Conservation (phyloP, 2,329 filamentous ascomycete species). For the Verticillium dahliae region DNA sequence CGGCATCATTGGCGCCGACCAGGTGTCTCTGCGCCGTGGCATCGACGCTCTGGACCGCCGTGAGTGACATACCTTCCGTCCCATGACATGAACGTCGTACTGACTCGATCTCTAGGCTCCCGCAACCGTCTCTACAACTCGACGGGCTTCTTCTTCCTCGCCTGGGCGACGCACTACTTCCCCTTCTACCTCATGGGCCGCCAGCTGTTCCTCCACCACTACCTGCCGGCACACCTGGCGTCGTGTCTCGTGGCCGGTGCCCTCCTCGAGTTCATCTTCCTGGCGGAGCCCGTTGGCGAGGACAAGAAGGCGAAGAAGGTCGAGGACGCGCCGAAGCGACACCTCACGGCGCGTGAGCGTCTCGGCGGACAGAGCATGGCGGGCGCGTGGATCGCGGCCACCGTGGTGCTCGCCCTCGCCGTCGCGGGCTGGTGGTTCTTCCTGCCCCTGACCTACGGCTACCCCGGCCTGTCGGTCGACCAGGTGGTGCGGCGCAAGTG, state of each 20-base stretch:
- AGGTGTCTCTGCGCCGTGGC: slow-evolving; percentile 86
- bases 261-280: slow-evolving; percentile 93
- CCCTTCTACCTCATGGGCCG: slow-evolving; percentile 98
- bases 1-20: slow-evolving; percentile 86
- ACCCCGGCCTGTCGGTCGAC: slow-evolving; percentile 75
- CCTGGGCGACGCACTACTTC: slow-evolving; percentile 95
- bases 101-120: slow-evolving; percentile 50
- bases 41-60: slow-evolving; percentile 89
- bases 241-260: slow-evolving; percentile 86
- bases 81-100: background rate
- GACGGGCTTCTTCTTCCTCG: slow-evolving; percentile 97
- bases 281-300: slow-evolving; percentile 67
- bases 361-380: slow-evolving; percentile 72
- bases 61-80: slow-evolving; percentile 44
- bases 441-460: slow-evolving; percentile 90
- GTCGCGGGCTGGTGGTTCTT: slow-evolving; percentile 87
- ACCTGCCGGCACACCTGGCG: slow-evolving; percentile 88
- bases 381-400: slow-evolving; percentile 71
- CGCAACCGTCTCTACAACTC: slow-evolving; percentile 96
- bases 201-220: slow-evolving; percentile 96
- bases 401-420: slow-evolving; percentile 60
- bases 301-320: slow-evolving; percentile 44
- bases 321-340: slow-evolving; percentile 38
- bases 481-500: slow-evolving; percentile 83
- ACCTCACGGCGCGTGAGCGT: slow-evolving; percentile 74